Evolutionary conservation across 2,329 filamentous ascomycete species (phyloP).

Genomic region (Ramularia endophylla): DNA sequence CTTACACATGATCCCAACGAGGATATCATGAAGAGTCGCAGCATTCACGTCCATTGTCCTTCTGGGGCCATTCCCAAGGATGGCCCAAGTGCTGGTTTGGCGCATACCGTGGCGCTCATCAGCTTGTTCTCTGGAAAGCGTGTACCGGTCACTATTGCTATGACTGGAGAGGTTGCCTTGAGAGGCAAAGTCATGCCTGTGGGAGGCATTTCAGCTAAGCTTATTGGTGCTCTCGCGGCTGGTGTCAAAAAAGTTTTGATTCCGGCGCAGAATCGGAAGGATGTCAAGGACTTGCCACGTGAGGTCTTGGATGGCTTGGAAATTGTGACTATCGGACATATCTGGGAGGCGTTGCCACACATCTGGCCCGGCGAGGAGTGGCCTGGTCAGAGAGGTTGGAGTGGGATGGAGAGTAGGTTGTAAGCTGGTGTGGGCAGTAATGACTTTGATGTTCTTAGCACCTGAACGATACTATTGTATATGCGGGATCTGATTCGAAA

Average conservation of each 20-base stretch:
- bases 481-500: too few relatives aligned
- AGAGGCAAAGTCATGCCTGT: slow-evolving; percentile 88
- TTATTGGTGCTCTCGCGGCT: slow-evolving; percentile 87
- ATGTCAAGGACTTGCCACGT: slow-evolving; percentile 80
- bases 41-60: slow-evolving; percentile 93
- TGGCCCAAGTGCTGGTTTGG: slow-evolving; percentile 74
- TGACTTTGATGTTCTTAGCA: too few relatives aligned
- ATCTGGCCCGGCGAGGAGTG: slow-evolving; percentile 90
- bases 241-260: slow-evolving; percentile 92
- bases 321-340: slow-evolving; percentile 84
- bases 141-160: slow-evolving; percentile 87
- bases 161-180: slow-evolving; percentile 79
- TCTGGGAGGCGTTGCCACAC: slow-evolving; percentile 86
- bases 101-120: slow-evolving; percentile 89
- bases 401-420: slow-evolving; percentile 70
- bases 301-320: slow-evolving; percentile 84
- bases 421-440: slow-evolving; percentile 38
- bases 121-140: slow-evolving; percentile 80
- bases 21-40: slow-evolving; percentile 93
- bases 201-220: slow-evolving; percentile 97
- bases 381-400: slow-evolving; percentile 65
- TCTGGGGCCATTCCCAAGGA: slow-evolving; percentile 95
- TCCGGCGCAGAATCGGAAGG: slow-evolving; percentile 83
- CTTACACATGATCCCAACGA: slow-evolving; percentile 72
- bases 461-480: not conserved